Evolutionary conservation across 2,329 filamentous ascomycete genomes (phyloP), one percentile per base, ranked within the genome.

Genomic region (Venturiaceae sp.): DNA sequence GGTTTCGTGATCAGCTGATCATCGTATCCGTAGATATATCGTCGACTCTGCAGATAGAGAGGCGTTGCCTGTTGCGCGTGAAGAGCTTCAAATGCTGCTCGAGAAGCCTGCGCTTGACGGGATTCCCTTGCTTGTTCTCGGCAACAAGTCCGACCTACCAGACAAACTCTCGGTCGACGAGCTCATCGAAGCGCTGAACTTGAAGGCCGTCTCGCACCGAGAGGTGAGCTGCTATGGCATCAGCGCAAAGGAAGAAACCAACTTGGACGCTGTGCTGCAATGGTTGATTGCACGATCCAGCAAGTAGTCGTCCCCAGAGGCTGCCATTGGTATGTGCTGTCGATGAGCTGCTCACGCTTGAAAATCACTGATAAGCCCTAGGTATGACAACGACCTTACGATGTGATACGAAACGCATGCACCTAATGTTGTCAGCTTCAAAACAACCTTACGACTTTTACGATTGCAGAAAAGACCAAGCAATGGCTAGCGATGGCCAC

Each of bases 141-240:
- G 92, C 58, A 99, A 99, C 79, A 99, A 99, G 76, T 96, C 91
- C 32, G 94, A 99, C 71, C 83, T 99, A 55, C 84, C 87, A n/a
- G 83, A 90, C 68, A 95, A 92, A 74, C 77, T 96, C 63, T 88
- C 88, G 32, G 92, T 97, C 44, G 94, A 99, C 71, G 91, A 97
- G 73, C 76, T 99, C 69, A 97, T 99, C 75, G 92, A 96, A 61
- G 86, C 86, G 62, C 82, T 99, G 74, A 86, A 96, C 66, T 81
- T 99, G 60, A 95, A 94, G 72, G 84, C 83, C 65, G 91, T 99
- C 71, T 88, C 86, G 61, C 87, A 90, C 67, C 89, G 94, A 58
- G 94, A 99, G 74, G 92, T 99, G 66, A 96, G 90, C 76, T 97
- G 94, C 76, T 99, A 99, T 74, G 92, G 92, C 62, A 96, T 99